A percentile compares a stretch with the other conserved stretches of the same genome.
phyloP scores from a whole-genome alignment of 2,329 filamentous ascomycete species.

The Alternaria postmessia region DNA sequence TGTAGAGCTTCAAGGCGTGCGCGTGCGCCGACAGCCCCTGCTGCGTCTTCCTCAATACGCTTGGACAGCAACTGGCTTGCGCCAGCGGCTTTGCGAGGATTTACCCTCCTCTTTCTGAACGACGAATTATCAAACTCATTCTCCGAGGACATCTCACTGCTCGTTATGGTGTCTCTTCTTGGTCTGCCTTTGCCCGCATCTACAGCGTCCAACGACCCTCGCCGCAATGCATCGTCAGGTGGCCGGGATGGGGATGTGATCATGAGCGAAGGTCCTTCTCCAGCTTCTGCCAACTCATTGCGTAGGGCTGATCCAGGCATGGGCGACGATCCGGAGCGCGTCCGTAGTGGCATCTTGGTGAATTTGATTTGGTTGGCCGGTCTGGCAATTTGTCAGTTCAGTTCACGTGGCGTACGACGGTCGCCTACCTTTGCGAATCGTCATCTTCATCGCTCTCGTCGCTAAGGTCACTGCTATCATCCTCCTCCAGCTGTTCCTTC shows the following conservation, averaged over 20 bases:
- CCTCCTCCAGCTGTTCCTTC: constrained; percentile 80
- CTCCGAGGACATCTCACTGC: constrained; percentile 83
- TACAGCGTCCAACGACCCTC: constrained; percentile 75
- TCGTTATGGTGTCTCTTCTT: constrained; percentile 78
- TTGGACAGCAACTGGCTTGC: constrained; percentile 61
- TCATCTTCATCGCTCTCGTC: constrained; percentile 84
- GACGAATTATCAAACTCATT: constrained; percentile 76
- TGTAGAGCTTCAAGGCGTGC: constrained; percentile 52
- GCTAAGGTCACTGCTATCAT: constrained; percentile 84
- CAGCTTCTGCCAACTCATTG: constrained; percentile 61
- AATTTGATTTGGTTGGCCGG: constrained; percentile 93
- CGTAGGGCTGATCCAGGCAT: constrained; percentile 62
- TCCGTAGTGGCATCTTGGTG: constrained; percentile 89
- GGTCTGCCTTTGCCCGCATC: constrained; percentile 74
- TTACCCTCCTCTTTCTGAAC: constrained; percentile 70
- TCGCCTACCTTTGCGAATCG: constrained; percentile 56
- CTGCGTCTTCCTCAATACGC: constrained; percentile 61
- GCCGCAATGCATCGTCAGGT: constrained; percentile 46
- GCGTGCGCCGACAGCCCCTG: constrained; percentile 37
- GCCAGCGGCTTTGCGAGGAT: constrained; percentile 65
- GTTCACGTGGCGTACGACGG: background rate
- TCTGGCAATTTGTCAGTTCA: constrained; percentile 44
- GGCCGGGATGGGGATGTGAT: constrained; percentile 64
- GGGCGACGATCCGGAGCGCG: constrained; percentile 87
- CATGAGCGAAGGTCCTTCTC: constrained; percentile 62